Evolutionary conservation across 1,284 basidiomycete genomes (phyloP), one percentile per base, ranked within the genome.

Genomic region (Sutorius eximius): DNA sequence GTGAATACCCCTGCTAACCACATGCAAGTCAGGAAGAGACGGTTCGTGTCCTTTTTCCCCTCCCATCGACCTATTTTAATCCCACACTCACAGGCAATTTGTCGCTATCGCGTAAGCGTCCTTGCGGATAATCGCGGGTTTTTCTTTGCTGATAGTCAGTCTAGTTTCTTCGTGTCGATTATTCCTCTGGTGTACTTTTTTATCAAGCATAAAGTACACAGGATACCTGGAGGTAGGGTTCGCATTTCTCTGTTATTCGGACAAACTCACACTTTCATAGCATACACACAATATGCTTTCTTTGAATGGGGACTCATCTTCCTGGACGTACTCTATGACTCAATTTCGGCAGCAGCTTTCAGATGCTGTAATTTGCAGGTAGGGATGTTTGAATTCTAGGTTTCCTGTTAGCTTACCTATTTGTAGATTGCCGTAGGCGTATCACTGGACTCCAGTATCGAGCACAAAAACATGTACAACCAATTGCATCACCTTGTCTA

Each of bases 301-400:
- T 90, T 92, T 60, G 93, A 96, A 71, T 96, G 93, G 93, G 77
- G 77, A 2, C 81, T 95, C 47, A 92, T 95, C 44, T 66, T 89
- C 50, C 80, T 89, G 57, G 93, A 96, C 59, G 77, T 95, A 27
- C 61, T 83, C 15, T 95, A 87, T 61, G 93, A 95, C 68, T 85
- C 90, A 0, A 71, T 87, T 10, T 69, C 82, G 0, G 80, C 81
- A 49, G 71, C 77, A 18, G 91, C 94, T 61, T 82, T 94, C 53
- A 72, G 69, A 49, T 74, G 78, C 41, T 74, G 76, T 12, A 73
- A 79, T 55, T 63, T 88, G 24, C 75, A 84, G 72, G 87, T 82
- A 55, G 59, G 62, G 7, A 3, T 9, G 18, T 29, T 32, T 43
- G 29, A 4, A n/a, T 13, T 12, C 8, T 24, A 33, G 6, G 8